Evolutionary conservation across 2,329 filamentous ascomycete species (phyloP), one percentile per base, ranked within the genome.

Genomic region (Ophiostoma sp.): DNA sequence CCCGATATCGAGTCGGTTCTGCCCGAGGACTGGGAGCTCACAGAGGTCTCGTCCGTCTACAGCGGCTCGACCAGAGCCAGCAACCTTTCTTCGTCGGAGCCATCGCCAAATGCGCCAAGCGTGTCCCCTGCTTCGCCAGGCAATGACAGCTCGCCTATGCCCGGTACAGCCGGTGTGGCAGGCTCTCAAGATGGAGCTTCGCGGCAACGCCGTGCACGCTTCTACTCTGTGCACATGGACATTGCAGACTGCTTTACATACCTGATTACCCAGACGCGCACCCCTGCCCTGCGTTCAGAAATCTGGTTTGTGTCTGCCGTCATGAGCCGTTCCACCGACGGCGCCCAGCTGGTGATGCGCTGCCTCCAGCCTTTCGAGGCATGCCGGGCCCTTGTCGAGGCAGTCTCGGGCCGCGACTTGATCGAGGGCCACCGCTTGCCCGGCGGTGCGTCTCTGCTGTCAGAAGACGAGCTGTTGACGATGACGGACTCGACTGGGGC

Each of bases 251-350:
- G 82, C 0, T 79, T 90, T 7, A 75, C 81, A 0, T 86, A 83
- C 73, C 81, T 89, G 35, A 79, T 87, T 33, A 82, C 80, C 1
- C 87, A 89, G 75, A 78, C 77, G 3, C 87, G 86, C 73, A 89
- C 86, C 81, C 85, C 86, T 0, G 80, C 84, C 1, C 79, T 90
- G 2, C 81, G 85, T 23, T 87, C 86, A 54, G 87, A 90, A 75
- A 82, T 84, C 2, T 86, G 87, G 83, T 89, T 89, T 72, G 83
- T 87, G 6, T 81, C 88, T 68, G 87, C 87, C 2, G 81, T 89
- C 44, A 85, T 89, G 82, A 82, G 83, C 57, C 81, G 86, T 36
- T 82, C 83, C 1, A 70, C 75, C 1, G 82, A 85, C 48, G 86
- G 86, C 8, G 83, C 84, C 1, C 74, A 76, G 1, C 77, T 84